Evolutionary conservation across 2,329 filamentous ascomycete genomes (phyloP).

Genomic region (Aspergillus ustus): DNA sequence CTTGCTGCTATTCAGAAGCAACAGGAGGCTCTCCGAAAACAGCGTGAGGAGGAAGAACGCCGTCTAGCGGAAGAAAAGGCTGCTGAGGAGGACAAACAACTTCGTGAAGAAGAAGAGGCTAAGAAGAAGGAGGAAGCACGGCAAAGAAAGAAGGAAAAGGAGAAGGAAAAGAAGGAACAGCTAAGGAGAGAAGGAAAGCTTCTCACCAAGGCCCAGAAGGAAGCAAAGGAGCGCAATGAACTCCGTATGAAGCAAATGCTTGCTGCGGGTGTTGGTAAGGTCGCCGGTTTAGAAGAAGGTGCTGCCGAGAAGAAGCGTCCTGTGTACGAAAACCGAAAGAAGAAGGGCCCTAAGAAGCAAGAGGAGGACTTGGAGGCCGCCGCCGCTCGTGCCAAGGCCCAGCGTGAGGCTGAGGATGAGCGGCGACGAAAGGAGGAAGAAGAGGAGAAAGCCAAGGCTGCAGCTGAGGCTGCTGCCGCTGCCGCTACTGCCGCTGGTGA

Average conservation of each 20-base stretch:
- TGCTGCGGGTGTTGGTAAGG: slow-evolving; percentile 49
- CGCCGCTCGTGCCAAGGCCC: slow-evolving; percentile 51
- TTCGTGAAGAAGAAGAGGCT: slow-evolving; percentile 51
- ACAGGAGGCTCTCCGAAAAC: slow-evolving; percentile 50
- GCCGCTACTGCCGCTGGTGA: slow-evolving; percentile 56
- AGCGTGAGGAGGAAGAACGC: slow-evolving; percentile 52
- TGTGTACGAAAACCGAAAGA: slow-evolving; percentile 74
- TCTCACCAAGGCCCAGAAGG: slow-evolving; percentile 54
- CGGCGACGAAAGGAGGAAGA: slow-evolving; percentile 71
- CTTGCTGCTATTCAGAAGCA: slow-evolving; percentile 56
- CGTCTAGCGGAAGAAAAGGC: slow-evolving; percentile 46
- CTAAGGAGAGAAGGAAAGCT: slow-evolving; percentile 54
- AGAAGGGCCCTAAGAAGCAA: slow-evolving; percentile 70
- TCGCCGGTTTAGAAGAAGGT: slow-evolving; percentile 49
- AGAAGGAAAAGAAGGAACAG: slow-evolving; percentile 57
- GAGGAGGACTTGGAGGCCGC: slow-evolving; percentile 60
- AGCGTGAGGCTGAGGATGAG: slow-evolving; percentile 57
- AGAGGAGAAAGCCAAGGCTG: slow-evolving; percentile 75
- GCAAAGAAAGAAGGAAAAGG: slow-evolving; percentile 53
- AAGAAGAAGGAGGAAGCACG: slow-evolving; percentile 52
- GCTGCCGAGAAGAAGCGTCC: slow-evolving; percentile 75
- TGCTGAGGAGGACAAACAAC: slow-evolving; percentile 44
- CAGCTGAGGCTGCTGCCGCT: slow-evolving; percentile 70
- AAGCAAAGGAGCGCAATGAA: slow-evolving; percentile 53
- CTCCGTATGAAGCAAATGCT: slow-evolving; percentile 55